A percentile compares a stretch with the other conserved stretches of the same genome.
phyloP scores from a whole-genome alignment of 2,329 filamentous ascomycete genomes.

The Nigrospora osmanthi region DNA sequence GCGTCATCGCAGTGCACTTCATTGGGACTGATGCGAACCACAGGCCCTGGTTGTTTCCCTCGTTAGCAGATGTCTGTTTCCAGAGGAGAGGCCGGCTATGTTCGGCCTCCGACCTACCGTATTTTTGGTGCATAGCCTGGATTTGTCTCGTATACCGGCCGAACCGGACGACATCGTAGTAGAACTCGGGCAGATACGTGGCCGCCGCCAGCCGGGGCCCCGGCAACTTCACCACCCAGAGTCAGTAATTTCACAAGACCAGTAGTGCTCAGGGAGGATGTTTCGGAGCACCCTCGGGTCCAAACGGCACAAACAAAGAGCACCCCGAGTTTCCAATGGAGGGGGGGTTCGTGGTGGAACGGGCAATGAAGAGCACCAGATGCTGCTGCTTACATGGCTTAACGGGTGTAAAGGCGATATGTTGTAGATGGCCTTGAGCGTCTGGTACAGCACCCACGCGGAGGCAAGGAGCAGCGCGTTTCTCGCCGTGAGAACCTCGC shows the following conservation, averaged over 20 bases:
- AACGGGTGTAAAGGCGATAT: slow-evolving; percentile 31
- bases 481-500: too few relatives aligned
- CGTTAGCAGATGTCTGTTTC: too few relatives aligned
- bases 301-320: too few relatives aligned
- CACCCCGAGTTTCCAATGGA: too few relatives aligned
- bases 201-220: slow-evolving; percentile 27
- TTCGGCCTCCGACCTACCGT: slow-evolving; percentile 16
- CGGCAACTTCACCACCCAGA: slow-evolving; percentile 9
- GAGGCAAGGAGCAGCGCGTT: too few relatives aligned
- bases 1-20: slow-evolving; percentile 2
- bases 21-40: slow-evolving; percentile 2
- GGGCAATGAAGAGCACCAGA: too few relatives aligned
- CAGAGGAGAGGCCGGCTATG: too few relatives aligned
- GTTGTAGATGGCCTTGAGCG: slow-evolving; percentile 23
- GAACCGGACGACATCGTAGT: slow-evolving; percentile 25
- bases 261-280: too few relatives aligned
- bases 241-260: too few relatives aligned
- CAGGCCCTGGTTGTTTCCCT: background rate
- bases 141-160: slow-evolving; percentile 27
- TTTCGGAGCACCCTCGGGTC: too few relatives aligned
- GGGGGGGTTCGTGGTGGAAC: too few relatives aligned
- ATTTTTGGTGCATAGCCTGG: slow-evolving; percentile 25
- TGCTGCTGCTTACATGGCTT: slow-evolving; percentile 12
- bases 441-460: slow-evolving; percentile 14
- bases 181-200: slow-evolving; percentile 28